Percentiles rank a stretch among this genome's conserved stretches.
phyloP scores from a whole-genome alignment of 2,329 filamentous ascomycete genomes.

The Annulohypoxylon truncatum region DNA sequence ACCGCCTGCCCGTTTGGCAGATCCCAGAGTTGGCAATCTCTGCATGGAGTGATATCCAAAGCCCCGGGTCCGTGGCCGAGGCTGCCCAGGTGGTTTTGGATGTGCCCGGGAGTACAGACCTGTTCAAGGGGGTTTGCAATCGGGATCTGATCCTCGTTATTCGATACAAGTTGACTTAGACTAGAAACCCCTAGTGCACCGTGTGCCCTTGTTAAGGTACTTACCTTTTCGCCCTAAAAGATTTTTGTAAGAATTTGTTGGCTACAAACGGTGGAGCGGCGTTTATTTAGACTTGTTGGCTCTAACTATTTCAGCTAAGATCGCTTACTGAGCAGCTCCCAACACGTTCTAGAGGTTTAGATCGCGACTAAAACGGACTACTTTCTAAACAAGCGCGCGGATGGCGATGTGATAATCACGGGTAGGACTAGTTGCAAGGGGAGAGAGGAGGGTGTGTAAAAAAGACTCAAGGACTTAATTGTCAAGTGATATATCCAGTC shows the following conservation, averaged over 20 bases:
- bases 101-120: neutral
- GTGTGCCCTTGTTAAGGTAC: constrained; percentile 21
- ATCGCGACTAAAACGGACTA: constrained; percentile 29
- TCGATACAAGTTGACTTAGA: constrained; percentile 14
- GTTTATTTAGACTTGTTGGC: constrained; percentile 38
- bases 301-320: constrained; percentile 16
- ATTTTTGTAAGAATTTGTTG: constrained; percentile 27
- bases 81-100: neutral
- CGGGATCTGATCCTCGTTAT: constrained; percentile 28
- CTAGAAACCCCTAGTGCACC: constrained; percentile 11
- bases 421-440: constrained; percentile 8
- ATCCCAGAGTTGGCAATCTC: constrained; percentile 5
- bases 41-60: constrained; percentile 18
- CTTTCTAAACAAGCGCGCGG: constrained; percentile 45
- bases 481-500: constrained; percentile 4
- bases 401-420: constrained; percentile 25
- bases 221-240: neutral
- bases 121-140: constrained; percentile 18
- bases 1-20: neutral
- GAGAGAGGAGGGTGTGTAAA: constrained; percentile 12
- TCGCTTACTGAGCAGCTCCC: constrained; percentile 30
- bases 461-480: too few species aligned
- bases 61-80: constrained; percentile 9
- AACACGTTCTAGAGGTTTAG: constrained; percentile 6
- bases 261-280: constrained; percentile 34